Percentiles rank a stretch among this genome's conserved stretches.
Evolutionary conservation across 1,139 yeast species (phyloP).

Genomic region (Debaryomyces coudertii): DNA sequence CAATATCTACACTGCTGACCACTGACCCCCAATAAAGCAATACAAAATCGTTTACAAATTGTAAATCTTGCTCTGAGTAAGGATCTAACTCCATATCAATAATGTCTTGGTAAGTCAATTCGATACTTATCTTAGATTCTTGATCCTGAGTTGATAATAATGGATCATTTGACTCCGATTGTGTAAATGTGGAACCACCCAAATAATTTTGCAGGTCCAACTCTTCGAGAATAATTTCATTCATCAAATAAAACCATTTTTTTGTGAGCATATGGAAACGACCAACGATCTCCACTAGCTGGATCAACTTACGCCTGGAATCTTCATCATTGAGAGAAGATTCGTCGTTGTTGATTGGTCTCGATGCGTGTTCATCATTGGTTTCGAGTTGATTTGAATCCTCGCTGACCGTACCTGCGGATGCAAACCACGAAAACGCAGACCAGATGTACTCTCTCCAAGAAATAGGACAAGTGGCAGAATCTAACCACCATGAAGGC

Average conservation of each 20-base stretch:
- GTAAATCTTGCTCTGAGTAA: constrained; percentile 57
- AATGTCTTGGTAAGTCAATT: constrained; percentile 58
- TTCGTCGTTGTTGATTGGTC: constrained; percentile 11
- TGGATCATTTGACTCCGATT: background rate
- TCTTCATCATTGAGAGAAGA: constrained; percentile 12
- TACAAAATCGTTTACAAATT: constrained; percentile 57
- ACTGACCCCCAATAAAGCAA: constrained; percentile 55
- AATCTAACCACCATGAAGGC: constrained; percentile 49
- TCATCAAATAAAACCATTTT: constrained; percentile 43
- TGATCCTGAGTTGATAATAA: constrained; percentile 12
- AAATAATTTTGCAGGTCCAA: constrained; percentile 15
- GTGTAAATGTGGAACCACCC: background rate
- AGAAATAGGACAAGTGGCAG: constrained; percentile 55
- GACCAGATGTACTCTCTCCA: constrained; percentile 71
- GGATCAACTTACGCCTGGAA: constrained; percentile 17
- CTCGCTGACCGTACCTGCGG: constrained; percentile 64
- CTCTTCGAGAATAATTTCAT: constrained; percentile 40
- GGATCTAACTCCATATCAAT: constrained; percentile 79
- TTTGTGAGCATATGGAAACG: constrained; percentile 58
- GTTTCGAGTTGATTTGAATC: constrained; percentile 10
- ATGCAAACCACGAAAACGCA: constrained; percentile 83
- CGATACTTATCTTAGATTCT: constrained; percentile 30
- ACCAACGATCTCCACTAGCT: constrained; percentile 49
- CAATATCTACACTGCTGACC: constrained; percentile 37
- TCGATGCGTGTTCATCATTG: constrained; percentile 8